Evolutionary conservation across 768 basidiomycete species (phyloP).

Genomic region (Gloeopeniophorella convolvens): DNA sequence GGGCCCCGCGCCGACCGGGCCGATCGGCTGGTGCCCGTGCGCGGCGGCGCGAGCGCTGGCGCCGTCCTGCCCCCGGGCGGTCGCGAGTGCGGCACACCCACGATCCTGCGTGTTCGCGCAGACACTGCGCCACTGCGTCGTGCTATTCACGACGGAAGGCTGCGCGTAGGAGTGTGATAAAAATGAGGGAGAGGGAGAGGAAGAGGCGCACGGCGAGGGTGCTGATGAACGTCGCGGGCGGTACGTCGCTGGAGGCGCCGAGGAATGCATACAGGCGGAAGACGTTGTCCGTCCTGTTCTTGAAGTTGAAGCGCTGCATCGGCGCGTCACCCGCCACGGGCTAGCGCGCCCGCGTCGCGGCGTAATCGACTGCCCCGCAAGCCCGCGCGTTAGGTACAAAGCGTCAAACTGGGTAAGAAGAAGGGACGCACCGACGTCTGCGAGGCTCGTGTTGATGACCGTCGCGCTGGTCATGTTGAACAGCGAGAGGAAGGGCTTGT

Average conservation of each 20-base stretch:
- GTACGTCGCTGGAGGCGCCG: conserved; percentile 39
- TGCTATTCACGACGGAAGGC: conserved; percentile 46
- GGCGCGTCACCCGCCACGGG: conserved; percentile 39
- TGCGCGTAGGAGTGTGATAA: conserved; percentile 22
- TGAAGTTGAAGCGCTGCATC: conserved; percentile 58
- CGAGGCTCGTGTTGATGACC: conserved; percentile 43
- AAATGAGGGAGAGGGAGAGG: background rate
- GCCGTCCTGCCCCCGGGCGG: too few relatives aligned
- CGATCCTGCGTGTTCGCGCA: conserved; percentile 53
- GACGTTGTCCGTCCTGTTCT: conserved; percentile 51
- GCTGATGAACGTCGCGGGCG: conserved; percentile 45
- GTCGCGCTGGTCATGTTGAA: conserved; percentile 70
- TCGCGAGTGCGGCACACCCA: too few relatives aligned
- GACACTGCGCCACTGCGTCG: conserved; percentile 49
- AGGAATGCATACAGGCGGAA: conserved; percentile 46
- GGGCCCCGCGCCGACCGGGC: conserved; percentile 53
- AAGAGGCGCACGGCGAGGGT: conserved; percentile 30
- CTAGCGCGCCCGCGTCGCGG: conserved; percentile 48
- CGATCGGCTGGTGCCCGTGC: conserved; percentile 34
- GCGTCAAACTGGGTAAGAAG: too few relatives aligned
- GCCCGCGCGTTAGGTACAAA: too few relatives aligned
- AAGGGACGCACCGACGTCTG: conserved; percentile 44
- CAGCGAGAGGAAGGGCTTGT: conserved; percentile 72
- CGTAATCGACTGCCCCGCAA: conserved; percentile 62
- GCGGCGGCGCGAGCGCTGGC: conserved; percentile 26